phyloP scores from a whole-genome alignment of 2,329 filamentous ascomycete species.

The Orbilia quercus region DNA sequence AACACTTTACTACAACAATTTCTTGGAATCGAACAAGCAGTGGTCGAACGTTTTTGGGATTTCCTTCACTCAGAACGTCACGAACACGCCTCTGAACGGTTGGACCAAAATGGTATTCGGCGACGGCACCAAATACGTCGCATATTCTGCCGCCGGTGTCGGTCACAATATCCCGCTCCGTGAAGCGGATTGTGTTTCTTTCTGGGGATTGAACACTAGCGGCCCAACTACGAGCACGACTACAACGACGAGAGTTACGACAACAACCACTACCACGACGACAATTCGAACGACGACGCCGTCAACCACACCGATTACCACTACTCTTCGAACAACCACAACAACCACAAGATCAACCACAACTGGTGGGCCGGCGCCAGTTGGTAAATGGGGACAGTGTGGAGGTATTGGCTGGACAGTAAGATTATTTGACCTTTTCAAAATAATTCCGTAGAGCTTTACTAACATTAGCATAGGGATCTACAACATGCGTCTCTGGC shows the following conservation, averaged over 20 bases:
- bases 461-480: slow-evolving; percentile 15
- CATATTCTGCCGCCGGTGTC: slow-evolving; percentile 34
- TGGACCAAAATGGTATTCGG: slow-evolving; percentile 58
- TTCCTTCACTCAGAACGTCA: slow-evolving; percentile 58
- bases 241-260: slow-evolving; percentile 1
- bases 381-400: slow-evolving; percentile 49
- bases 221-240: slow-evolving; percentile 26
- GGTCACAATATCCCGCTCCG: slow-evolving; percentile 27
- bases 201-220: slow-evolving; percentile 41
- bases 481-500: slow-evolving; percentile 40
- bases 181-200: slow-evolving; percentile 16
- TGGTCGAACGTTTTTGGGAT: slow-evolving; percentile 68
- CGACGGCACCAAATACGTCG: slow-evolving; percentile 55
- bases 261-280: not conserved
- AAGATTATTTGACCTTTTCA: slow-evolving; percentile 5
- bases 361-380: not conserved
- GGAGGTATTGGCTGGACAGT: slow-evolving; percentile 57
- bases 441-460: not conserved
- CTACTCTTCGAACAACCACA: slow-evolving; percentile 24
- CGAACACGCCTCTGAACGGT: slow-evolving; percentile 51
- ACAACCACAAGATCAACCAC: slow-evolving; percentile 9
- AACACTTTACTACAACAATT: slow-evolving; percentile 68
- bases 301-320: slow-evolving; percentile 12
- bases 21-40: slow-evolving; percentile 70
- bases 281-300: slow-evolving; percentile 23